A percentile compares a stretch with the other conserved stretches of the same genome.
These are phyloP conservation scores for Astrothelium subdiscretum DNA, from an alignment of 495 filamentous ascomycete genomes.

Conservation along the genomic window DNA sequence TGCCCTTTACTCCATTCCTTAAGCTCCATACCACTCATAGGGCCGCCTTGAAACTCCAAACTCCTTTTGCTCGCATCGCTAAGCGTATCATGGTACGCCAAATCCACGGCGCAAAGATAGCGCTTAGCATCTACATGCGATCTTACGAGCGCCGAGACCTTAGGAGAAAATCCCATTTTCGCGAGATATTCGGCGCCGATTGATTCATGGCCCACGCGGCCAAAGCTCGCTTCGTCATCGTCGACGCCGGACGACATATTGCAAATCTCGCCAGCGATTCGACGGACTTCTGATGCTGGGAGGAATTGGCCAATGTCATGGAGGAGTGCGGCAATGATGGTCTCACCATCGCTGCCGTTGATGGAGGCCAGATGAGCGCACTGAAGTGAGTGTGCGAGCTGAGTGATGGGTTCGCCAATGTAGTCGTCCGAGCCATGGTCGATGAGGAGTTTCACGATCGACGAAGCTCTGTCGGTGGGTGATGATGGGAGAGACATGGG, in stretches of 20 bases:
- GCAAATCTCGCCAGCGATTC: slow-evolving; percentile 6
- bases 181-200: slow-evolving; percentile 33
- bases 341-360: slow-evolving; percentile 25
- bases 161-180: slow-evolving; percentile 30
- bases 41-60: slow-evolving; percentile 35
- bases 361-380: slow-evolving; percentile 25
- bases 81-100: slow-evolving; percentile 28
- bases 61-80: slow-evolving; percentile 32
- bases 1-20: slow-evolving; percentile 18
- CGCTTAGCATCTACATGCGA: slow-evolving; percentile 37
- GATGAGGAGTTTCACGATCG: slow-evolving; percentile 7
- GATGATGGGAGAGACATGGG: background rate
- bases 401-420: slow-evolving; percentile 35
- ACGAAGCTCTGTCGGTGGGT: background rate
- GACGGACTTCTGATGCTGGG: slow-evolving; percentile 13
- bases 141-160: slow-evolving; percentile 30
- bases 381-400: slow-evolving; percentile 38
- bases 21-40: slow-evolving; percentile 29
- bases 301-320: slow-evolving; percentile 39
- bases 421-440: slow-evolving; percentile 9
- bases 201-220: slow-evolving; percentile 33
- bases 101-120: slow-evolving; percentile 33
- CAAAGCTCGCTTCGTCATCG: slow-evolving; percentile 22
- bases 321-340: slow-evolving; percentile 33
- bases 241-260: background rate